phyloP scores from a whole-genome alignment of 2,329 filamentous ascomycete species.

The Trichoderma sp. region DNA sequence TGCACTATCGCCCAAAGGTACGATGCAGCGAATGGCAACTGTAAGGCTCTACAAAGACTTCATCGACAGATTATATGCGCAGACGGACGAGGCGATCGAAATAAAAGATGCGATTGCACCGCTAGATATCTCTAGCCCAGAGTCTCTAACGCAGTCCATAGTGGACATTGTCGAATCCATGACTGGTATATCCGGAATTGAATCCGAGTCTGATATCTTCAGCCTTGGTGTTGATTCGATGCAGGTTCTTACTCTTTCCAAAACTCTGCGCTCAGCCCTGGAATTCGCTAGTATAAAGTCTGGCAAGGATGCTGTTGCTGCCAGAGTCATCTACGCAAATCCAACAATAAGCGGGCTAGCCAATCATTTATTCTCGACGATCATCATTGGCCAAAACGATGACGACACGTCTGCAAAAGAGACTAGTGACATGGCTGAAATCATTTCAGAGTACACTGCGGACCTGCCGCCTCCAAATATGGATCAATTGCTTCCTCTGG shows the following conservation, averaged over 20 bases:
- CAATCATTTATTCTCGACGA: constrained; percentile 7
- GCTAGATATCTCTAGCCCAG: constrained; percentile 27
- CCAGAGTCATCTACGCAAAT: constrained; percentile 32
- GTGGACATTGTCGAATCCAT: constrained; percentile 21
- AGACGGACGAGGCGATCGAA: constrained; percentile 28
- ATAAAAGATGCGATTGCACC: constrained; percentile 21
- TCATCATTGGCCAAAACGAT: constrained; percentile 13
- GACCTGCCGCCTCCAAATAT: constrained; percentile 26
- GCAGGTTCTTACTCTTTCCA: constrained; percentile 34
- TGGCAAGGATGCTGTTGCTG: constrained; percentile 22
- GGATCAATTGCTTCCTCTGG: constrained; percentile 27
- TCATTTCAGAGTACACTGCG: constrained; percentile 33
- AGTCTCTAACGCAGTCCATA: constrained; percentile 28
- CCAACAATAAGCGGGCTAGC: constrained; percentile 31
- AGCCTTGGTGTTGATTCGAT: constrained; percentile 41
- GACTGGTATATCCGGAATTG: constrained; percentile 24
- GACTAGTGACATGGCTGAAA: constrained; percentile 10
- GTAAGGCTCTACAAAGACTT: constrained; percentile 43
- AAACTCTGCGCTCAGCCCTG: constrained; percentile 24
- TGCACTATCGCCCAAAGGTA: constrained; percentile 45
- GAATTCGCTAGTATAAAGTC: constrained; percentile 23
- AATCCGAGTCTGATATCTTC: constrained; percentile 38
- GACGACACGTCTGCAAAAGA: constrained; percentile 9
- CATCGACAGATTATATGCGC: constrained; percentile 43
- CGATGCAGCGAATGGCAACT: constrained; percentile 42